Conservation (phyloP, 2,329 filamentous ascomycete genomes). For the Colletotrichum noveboracense region DNA sequence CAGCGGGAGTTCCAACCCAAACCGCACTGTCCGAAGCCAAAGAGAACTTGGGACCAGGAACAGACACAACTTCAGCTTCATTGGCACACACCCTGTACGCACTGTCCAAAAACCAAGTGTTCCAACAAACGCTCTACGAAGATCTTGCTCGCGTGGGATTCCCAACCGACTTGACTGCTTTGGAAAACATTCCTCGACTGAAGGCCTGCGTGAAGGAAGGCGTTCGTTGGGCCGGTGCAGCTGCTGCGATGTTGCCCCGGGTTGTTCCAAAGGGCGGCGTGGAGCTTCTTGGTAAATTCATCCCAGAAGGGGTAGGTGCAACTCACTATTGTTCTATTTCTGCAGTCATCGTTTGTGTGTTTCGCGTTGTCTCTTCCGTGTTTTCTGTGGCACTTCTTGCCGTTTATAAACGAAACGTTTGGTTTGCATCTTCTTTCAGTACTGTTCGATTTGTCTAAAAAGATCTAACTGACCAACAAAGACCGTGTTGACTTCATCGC, state of each 20-base stretch:
- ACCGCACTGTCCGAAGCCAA: conserved; percentile 33
- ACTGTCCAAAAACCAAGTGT: conserved; percentile 27
- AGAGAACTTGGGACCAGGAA: conserved; percentile 34
- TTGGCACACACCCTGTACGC: conserved; percentile 34
- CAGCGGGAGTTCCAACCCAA: conserved; percentile 24
- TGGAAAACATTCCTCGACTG: conserved; percentile 27
- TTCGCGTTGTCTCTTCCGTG: rapidly evolving
- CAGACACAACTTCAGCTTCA: conserved; percentile 34
- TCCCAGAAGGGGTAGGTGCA: conserved; percentile 26
- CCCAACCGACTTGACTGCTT: conserved; percentile 26
- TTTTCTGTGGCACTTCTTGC: background rate
- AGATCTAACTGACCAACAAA: background rate
- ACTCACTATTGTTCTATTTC: background rate
- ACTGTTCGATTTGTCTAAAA: background rate
- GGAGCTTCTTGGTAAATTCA: conserved; percentile 25
- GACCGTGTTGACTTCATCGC: conserved; percentile 31
- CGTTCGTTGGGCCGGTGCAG: conserved; percentile 30
- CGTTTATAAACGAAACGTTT: background rate
- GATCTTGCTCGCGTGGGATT: conserved; percentile 25
- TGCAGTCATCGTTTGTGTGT: background rate
- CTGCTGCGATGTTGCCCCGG: conserved; percentile 31
- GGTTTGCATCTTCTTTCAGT: background rate
- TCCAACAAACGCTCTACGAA: conserved; percentile 27
- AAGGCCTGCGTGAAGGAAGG: conserved; percentile 31
- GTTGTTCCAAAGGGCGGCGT: conserved; percentile 27